A percentile compares a stretch with the other conserved stretches of the same genome.
Evolutionary conservation across 139 green algal genomes (phyloP).

Genomic region (Gonium pectorale): DNA sequence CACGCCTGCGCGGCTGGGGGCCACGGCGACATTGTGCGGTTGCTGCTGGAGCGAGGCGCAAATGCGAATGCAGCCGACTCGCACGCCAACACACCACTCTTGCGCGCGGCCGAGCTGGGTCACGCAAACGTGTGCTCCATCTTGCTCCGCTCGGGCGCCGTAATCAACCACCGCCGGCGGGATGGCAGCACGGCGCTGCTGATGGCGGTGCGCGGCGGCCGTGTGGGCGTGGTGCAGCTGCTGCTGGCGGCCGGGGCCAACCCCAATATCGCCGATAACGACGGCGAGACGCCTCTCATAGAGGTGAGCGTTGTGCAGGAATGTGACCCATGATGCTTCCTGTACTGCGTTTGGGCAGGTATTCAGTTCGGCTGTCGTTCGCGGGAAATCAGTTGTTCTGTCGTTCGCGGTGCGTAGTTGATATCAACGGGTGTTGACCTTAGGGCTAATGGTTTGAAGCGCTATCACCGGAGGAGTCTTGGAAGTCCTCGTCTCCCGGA

Average conservation of each 20-base stretch:
- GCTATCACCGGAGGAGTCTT: too few relatives aligned
- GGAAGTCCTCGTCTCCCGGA: too few relatives aligned
- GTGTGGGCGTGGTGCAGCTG: constrained; percentile 34
- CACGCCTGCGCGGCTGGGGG: constrained; percentile 9
- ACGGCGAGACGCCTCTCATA: constrained; percentile 41
- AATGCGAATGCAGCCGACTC: constrained; percentile 9
- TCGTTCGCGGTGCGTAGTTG: too few relatives aligned
- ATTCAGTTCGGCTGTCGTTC: too few relatives aligned
- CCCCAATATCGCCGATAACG: constrained; percentile 35
- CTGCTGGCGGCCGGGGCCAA: constrained; percentile 41
- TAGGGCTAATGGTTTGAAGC: too few relatives aligned
- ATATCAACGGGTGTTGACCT: too few relatives aligned
- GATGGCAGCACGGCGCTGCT: constrained; percentile 36
- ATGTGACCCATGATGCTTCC: too few relatives aligned
- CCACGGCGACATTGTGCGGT: constrained; percentile 37
- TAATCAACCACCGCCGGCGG: constrained; percentile 36
- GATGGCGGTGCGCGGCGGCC: constrained; percentile 35
- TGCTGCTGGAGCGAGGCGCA: constrained; percentile 32
- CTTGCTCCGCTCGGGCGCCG: constrained; percentile 32
- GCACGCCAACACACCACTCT: constrained; percentile 33
- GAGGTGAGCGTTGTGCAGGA: too few relatives aligned
- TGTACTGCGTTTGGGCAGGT: too few relatives aligned
- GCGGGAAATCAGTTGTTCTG: too few relatives aligned
- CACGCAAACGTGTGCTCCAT: constrained; percentile 37
- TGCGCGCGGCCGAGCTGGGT: constrained; percentile 37